These are phyloP conservation scores for Biscutella laevigata DNA, from an alignment of 441 rosid genomes.

Conservation along the genomic window DNA sequence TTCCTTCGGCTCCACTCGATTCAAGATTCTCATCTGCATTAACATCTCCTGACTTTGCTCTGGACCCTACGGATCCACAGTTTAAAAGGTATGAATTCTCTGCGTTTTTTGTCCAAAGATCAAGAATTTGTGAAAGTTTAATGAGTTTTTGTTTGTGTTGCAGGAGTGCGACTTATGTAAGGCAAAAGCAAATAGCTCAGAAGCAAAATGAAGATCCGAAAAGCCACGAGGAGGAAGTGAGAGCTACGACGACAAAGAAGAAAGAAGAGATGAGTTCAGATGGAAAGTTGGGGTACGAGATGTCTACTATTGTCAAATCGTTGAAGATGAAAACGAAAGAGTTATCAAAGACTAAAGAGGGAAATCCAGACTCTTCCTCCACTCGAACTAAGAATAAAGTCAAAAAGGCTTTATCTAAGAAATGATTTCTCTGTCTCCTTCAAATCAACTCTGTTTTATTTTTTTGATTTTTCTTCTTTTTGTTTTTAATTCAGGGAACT, in stretches of 20 bases:
- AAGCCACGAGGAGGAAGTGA: slow-evolving; percentile 17
- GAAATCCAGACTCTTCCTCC: slow-evolving; percentile 6
- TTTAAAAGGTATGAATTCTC: too few species aligned
- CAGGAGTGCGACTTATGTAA: slow-evolving; percentile 81
- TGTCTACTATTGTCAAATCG: slow-evolving; percentile 53
- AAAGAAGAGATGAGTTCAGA: slow-evolving; percentile 4
- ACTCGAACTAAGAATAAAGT: slow-evolving; percentile 23
- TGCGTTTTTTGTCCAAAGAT: too few species aligned
- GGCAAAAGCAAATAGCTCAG: slow-evolving; percentile 55
- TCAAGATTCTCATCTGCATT: slow-evolving; percentile 56
- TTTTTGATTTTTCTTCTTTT: background rate
- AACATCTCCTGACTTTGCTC: slow-evolving; percentile 51
- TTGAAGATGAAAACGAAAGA: slow-evolving; percentile 52
- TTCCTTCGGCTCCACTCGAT: slow-evolving; percentile 46
- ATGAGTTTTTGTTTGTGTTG: background rate
- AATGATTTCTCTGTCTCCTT: slow-evolving; percentile 4
- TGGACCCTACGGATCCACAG: slow-evolving; percentile 94
- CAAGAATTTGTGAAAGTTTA: background rate
- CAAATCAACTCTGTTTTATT: slow-evolving; percentile 9
- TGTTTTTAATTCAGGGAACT: background rate
- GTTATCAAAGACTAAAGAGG: background rate
- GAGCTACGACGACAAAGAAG: slow-evolving; percentile 18
- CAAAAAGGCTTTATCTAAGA: slow-evolving; percentile 11
- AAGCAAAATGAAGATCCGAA: slow-evolving; percentile 38
- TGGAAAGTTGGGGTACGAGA: slow-evolving; percentile 24